Base-by-base conservation (phyloP, 2,329 filamentous ascomycete species). In the Verticillium nubilum region DNA sequence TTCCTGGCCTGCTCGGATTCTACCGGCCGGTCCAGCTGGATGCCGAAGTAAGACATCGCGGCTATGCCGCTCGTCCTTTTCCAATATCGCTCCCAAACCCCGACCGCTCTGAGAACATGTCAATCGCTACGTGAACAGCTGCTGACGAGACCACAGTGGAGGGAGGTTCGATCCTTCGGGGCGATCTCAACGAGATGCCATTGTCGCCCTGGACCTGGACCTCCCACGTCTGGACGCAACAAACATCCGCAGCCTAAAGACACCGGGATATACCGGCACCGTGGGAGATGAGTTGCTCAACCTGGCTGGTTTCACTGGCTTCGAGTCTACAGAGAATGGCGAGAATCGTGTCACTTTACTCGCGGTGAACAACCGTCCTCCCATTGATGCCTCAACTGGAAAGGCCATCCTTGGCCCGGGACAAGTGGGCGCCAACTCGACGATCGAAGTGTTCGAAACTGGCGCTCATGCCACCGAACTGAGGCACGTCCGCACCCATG, bases 391-490 rank as follows among this genome's bases (percentile, higher is more conserved):
- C 1, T 35, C 27, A 2, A 68, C 66, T 1, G 67, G 68, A 5
- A 53, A 54, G 5, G 29, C 63, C 4, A 42, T 60, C 65, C 54
- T 35, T 54, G 17, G 67, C 64, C 12, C 58, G 66, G 53, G 42
- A 10, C 42, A 47, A 25, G 5, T 23, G 4, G 42, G 60, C 5
- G 75, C 78, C 0, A 75, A 75, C 1, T 86, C 85, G 0, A 79
- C 80, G 10, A 68, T 87, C 42, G 85, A 88, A 65, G 63, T 87
- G 4, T 87, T 88, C 66, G 65, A 67, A 57, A 56, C 65, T 12
- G 62, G 60, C 0, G 54, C 59, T 9, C 29, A 54, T 25, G 61
- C 63, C 1, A 54, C 58, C 13, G 60, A 56, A 26, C 57, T 70
- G 61, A 59, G 62, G 28, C 67, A 71, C 58, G 26, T 70, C 9